phyloP scores from a whole-genome alignment of 2,329 filamentous ascomycete species.

The Aureobasidium uvarum region DNA sequence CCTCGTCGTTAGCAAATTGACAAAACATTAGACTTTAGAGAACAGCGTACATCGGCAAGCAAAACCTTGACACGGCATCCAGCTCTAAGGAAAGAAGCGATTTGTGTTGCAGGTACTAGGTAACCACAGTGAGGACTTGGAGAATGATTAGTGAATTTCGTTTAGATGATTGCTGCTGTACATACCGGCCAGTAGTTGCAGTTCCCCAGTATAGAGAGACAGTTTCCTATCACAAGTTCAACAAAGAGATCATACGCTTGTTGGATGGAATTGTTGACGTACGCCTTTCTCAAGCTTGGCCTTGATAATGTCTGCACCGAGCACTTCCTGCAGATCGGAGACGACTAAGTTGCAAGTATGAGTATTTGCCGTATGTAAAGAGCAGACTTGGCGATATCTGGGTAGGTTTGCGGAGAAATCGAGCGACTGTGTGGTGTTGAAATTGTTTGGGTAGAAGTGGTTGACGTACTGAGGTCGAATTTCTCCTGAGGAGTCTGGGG shows the following conservation, averaged over 20 bases:
- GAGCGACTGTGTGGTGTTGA: not conserved
- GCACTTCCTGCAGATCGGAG: not conserved
- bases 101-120: constrained; percentile 84
- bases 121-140: constrained; percentile 75
- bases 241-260: not conserved
- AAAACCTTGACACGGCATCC: constrained; percentile 64
- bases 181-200: constrained; percentile 67
- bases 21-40: not conserved
- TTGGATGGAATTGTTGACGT: not conserved
- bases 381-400: not conserved
- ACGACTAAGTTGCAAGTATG: not conserved
- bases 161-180: no score
- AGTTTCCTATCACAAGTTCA: not conserved
- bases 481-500: constrained; percentile 53
- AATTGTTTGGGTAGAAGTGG: not conserved
- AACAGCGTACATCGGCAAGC: constrained; percentile 32
- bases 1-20: not conserved
- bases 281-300: constrained; percentile 7
- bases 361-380: not conserved
- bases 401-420: not conserved
- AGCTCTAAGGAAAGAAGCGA: constrained; percentile 81
- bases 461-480: constrained; percentile 58
- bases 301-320: constrained; percentile 3
- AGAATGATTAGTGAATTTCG: not conserved
- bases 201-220: constrained; percentile 77